Base-by-base conservation (phyloP, 768 basidiomycete species). In the Kwoniella botswanensis region DNA sequence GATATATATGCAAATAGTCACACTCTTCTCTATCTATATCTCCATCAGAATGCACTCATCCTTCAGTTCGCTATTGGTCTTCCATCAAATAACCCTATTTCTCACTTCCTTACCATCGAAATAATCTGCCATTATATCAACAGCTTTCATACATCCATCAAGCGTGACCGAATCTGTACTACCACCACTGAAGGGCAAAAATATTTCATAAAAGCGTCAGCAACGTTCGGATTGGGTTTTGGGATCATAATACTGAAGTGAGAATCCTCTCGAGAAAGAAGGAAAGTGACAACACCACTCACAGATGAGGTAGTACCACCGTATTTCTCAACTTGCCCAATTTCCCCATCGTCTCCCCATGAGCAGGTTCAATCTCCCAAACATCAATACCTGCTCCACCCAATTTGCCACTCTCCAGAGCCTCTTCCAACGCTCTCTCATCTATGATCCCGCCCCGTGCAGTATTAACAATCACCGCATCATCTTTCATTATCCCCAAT, bases 371-470 rank as follows among this genome's bases (percentile, higher is more conserved):
- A 18, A 65, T 50, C 50, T 76, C 77, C 62, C 71, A 81, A 4
- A 82, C 81, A 62, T 83, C 82, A 35, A 83, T 61, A 0, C 79
- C 82, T 3, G 81, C 81, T 21, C 82, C 82, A 1, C 61, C 75
- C 4, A 83, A 21, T 57, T 54, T 42, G 0, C 76, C 77, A 2
- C 59, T 50, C 26, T 67, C 59, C 13, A 83, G 65, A 11, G 76
- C 78, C 52, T 54, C 18, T 29, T 58, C 73, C 53, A 83, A 61
- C 2, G 75, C 81, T 12, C 53, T 6, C 60, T 82, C 78, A 70
- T 82, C 75, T 29, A 83, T 69, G 13, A 83, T 77, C 13, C 80
- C 84, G 2, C 85, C 85, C 58, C 85, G 72, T 21, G 82, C 76
- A 11, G 83, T 84, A 74, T 85, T 85, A 52, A 85, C 68, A 29